Evolutionary conservation across 768 basidiomycete genomes (phyloP), one percentile per base, ranked within the genome.

Genomic region (Lactifluus volemus): DNA sequence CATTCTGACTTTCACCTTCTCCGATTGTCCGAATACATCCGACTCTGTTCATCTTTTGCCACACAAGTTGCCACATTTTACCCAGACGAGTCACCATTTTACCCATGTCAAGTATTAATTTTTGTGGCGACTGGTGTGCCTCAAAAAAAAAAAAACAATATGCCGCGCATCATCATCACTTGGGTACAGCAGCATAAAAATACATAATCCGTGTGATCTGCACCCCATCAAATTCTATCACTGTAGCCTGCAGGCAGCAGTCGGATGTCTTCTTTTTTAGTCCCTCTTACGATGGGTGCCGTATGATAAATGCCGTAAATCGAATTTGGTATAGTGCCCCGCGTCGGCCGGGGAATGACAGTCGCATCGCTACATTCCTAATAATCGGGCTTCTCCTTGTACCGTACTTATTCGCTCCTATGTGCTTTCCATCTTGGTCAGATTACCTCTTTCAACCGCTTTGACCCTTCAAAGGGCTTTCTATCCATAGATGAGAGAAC

Each of bases 151-250:
- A 57, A 54, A 56, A 52, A 52, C 49, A 42, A 25, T 25, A 25
- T 25, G 25, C 60, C 50, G 49, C 3, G 55, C 45, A 47, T 61
- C 25, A 25, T 25, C 25, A 25, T 25, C 25, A 25, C 1, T 25
- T 25, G 1, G 1, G 42, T 55, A 7, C 39, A 61, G 21, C 47
- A 39, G 39, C 21, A 19, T 38, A 25, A 45, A 34, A 45, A 17
- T 32, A 58, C 44, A 53, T 53, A 60, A 44, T 55, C 25, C 14
- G 36, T 38, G 55, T 25, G 47, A 58, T 63, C 57, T 44, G 47
- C 51, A 42, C 34, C 47, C 53, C 61, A 58, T 58, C 47, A 53
- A 53, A 42, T 25, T n/a, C n/a, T 36, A 36, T 29, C 14, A 19
- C 14, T 15, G 19, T 25, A 45, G 10, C 34, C 17, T 34, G 9